These are phyloP conservation scores for Neofusicoccum ribis DNA, from an alignment of 2,329 filamentous ascomycete genomes.

Conservation along the genomic window DNA sequence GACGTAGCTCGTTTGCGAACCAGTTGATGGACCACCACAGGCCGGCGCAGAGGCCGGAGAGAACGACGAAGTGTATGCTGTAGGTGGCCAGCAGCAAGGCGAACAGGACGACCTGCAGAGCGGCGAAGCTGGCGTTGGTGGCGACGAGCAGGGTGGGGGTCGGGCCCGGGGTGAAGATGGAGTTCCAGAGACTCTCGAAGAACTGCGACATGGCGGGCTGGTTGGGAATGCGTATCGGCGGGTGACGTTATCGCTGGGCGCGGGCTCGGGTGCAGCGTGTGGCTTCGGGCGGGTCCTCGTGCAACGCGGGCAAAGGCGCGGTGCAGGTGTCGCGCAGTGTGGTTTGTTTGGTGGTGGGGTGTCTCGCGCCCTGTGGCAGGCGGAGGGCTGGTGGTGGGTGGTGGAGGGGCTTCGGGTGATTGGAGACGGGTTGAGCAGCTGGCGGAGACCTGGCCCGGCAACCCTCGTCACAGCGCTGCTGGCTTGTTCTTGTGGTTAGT, in stretches of 20 bases:
- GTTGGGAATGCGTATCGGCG: neutral
- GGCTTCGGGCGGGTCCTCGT: neutral
- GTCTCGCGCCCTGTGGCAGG: neutral
- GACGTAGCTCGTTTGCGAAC: constrained; percentile 72
- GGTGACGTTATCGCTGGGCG: neutral
- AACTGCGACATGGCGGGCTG: constrained; percentile 18
- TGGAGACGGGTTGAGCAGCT: neutral
- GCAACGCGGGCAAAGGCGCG: neutral
- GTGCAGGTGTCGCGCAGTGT: neutral
- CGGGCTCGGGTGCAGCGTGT: neutral
- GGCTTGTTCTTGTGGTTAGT: constrained; percentile 3
- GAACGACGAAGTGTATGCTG: constrained; percentile 83
- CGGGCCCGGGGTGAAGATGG: constrained; percentile 88
- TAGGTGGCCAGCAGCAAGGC: constrained; percentile 76
- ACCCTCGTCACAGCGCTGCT: constrained; percentile 9
- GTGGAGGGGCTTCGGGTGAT: constrained; percentile 2
- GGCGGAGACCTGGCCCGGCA: constrained; percentile 6
- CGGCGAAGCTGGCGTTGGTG: constrained; percentile 85
- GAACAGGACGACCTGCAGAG: constrained; percentile 77
- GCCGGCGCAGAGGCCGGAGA: constrained; percentile 75
- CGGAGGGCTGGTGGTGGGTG: neutral
- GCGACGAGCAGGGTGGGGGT: constrained; percentile 86
- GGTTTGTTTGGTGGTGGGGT: neutral
- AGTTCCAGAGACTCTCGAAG: constrained; percentile 70
- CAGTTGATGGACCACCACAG: constrained; percentile 97